phyloP scores from a whole-genome alignment of 2,329 filamentous ascomycete genomes.

The Fragosphaeria purpurea region DNA sequence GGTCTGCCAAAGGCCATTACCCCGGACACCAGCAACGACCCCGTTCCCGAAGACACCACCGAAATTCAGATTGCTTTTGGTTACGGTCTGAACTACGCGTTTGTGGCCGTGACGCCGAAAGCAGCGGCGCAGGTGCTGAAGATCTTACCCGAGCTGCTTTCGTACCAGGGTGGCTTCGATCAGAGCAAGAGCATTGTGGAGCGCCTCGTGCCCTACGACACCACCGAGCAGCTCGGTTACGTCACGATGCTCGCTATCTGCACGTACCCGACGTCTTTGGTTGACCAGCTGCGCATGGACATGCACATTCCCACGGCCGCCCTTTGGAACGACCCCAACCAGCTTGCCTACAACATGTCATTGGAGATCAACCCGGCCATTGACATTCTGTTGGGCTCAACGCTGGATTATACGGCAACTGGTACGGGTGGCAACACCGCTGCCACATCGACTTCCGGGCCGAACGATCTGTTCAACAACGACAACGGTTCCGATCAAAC shows the following conservation, averaged over 20 bases:
- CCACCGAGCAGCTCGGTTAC: conserved; percentile 56
- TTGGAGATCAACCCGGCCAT: conserved; percentile 76
- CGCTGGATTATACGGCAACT: conserved; percentile 29
- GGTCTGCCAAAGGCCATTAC: conserved; percentile 66
- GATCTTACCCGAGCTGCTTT: conserved; percentile 62
- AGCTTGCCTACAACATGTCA: conserved; percentile 63
- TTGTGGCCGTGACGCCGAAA: conserved; percentile 60
- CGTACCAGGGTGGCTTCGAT: conserved; percentile 50
- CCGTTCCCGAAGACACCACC: conserved; percentile 52
- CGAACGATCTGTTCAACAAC: conserved; percentile 26
- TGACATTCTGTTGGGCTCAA: conserved; percentile 45
- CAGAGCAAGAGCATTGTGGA: conserved; percentile 50
- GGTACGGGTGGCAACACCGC: conserved; percentile 26
- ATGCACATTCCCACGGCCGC: conserved; percentile 61
- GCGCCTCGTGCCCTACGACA: conserved; percentile 68
- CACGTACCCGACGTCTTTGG: conserved; percentile 57
- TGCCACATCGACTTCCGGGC: conserved; percentile 17
- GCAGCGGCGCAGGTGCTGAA: conserved; percentile 80
- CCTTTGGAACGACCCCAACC: conserved; percentile 61
- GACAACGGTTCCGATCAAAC: conserved; percentile 36
- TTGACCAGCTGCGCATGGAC: conserved; percentile 58
- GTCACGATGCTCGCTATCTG: conserved; percentile 69
- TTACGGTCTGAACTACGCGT: conserved; percentile 71
- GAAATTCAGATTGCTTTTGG: conserved; percentile 80
- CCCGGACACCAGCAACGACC: conserved; percentile 46